These are phyloP conservation scores for Beverwykella pulmonaria DNA, from an alignment of 495 filamentous ascomycete species.

Conservation along the genomic window DNA sequence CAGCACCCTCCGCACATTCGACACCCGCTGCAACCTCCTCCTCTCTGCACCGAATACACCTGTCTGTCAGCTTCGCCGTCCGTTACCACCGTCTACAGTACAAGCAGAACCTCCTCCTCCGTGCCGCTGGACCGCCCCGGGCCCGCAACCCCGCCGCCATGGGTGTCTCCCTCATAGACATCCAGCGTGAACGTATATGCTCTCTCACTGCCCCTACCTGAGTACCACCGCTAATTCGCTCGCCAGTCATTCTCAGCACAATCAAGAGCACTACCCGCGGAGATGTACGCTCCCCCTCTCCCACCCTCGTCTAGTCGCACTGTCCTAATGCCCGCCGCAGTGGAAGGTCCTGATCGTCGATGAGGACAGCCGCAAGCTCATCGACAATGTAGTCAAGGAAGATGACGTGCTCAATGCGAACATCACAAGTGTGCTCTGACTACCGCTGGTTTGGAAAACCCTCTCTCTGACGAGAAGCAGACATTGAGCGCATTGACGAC, in stretches of 20 bases:
- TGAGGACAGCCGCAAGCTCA: constrained; percentile 71
- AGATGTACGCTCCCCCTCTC: constrained; percentile 57
- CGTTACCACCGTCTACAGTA: background rate
- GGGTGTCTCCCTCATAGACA: constrained; percentile 47
- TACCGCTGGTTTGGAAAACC: background rate
- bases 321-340: constrained; percentile 54
- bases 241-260: constrained; percentile 60
- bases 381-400: constrained; percentile 86
- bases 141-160: constrained; percentile 36
- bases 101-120: background rate
- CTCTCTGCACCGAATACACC: background rate
- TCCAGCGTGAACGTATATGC: constrained; percentile 45
- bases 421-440: constrained; percentile 71
- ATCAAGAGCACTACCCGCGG: constrained; percentile 61
- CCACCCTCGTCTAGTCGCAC: constrained; percentile 12
- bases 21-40: background rate
- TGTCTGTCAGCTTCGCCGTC: background rate
- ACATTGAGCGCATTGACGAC: constrained; percentile 90
- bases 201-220: background rate
- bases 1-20: background rate
- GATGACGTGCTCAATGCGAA: constrained; percentile 95
- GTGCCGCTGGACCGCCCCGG: background rate
- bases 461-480: constrained; percentile 49
- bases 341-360: constrained; percentile 97
- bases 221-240: constrained; percentile 11